These are phyloP conservation scores for Daldinia sp. DNA, from an alignment of 2,329 filamentous ascomycete species.

Conservation along the genomic window DNA sequence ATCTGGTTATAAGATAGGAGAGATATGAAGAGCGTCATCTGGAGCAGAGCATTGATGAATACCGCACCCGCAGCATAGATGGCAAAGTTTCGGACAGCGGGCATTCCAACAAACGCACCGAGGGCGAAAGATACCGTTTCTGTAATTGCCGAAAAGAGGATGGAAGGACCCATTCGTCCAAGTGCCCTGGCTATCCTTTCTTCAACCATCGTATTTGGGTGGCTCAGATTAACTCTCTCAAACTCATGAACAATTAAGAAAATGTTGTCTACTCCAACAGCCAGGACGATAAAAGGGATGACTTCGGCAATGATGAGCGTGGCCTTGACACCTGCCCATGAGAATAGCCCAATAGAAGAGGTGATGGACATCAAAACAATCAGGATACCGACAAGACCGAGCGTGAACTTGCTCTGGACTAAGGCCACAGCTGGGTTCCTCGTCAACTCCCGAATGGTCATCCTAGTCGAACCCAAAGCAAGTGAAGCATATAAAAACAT, in stretches of 20 bases:
- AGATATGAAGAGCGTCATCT: constrained; percentile 97
- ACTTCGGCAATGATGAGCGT: constrained; percentile 98
- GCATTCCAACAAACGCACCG: constrained; percentile 96
- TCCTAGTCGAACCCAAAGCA: constrained; percentile 87
- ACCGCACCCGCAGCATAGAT: constrained; percentile 96
- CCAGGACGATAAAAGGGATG: constrained; percentile 95
- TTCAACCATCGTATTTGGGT: constrained; percentile 89
- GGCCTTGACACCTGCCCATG: constrained; percentile 89
- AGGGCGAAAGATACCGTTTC: constrained; percentile 95
- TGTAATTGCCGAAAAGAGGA: constrained; percentile 92
- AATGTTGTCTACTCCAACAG: constrained; percentile 98
- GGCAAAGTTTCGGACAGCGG: constrained; percentile 96
- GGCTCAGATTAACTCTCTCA: constrained; percentile 90
- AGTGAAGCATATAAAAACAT: constrained; percentile 99
- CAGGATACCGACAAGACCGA: constrained; percentile 92
- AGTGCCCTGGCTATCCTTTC: constrained; percentile 87
- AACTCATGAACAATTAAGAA: constrained; percentile 99
- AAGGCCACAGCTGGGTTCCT: constrained; percentile 85
- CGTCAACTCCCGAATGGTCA: constrained; percentile 81
- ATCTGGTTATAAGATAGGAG: constrained; percentile 91
- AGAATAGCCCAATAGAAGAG: constrained; percentile 94
- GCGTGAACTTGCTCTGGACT: constrained; percentile 95
- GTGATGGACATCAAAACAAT: constrained; percentile 98
- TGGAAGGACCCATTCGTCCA: constrained; percentile 97
- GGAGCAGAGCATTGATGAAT: constrained; percentile 95